Percentiles rank a stretch among this genome's conserved stretches.
Evolutionary conservation across 148 eudicot species (phyloP).

Genomic region (Amaranthus hypochondriacus): DNA sequence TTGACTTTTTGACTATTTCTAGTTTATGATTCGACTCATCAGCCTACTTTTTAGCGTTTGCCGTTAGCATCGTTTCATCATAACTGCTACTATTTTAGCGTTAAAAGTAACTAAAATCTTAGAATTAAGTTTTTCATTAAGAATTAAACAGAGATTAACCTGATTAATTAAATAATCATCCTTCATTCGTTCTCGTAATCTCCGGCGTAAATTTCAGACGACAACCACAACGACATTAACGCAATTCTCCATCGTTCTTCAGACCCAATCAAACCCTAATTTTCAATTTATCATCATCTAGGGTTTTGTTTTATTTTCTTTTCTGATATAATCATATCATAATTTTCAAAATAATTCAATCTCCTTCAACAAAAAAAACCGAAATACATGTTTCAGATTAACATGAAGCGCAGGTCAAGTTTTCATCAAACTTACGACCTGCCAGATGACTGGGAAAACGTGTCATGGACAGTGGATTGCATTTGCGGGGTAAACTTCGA

Average conservation of each 20-base stretch:
- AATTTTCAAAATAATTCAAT: neutral
- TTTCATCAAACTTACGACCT: slow-evolving; percentile 53
- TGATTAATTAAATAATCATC: neutral
- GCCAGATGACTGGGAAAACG: slow-evolving; percentile 88
- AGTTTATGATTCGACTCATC: too few relatives aligned
- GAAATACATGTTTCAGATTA: neutral
- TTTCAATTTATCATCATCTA: neutral
- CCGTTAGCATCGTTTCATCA: too few relatives aligned
- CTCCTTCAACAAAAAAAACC: neutral
- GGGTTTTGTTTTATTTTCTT: slow-evolving; percentile 8
- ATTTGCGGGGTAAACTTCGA: slow-evolving; percentile 85
- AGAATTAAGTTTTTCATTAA: too few relatives aligned
- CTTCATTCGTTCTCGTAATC: neutral
- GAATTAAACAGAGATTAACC: too few relatives aligned
- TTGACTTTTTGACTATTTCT: too few relatives aligned
- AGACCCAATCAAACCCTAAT: neutral
- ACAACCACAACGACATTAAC: neutral
- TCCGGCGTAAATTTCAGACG: neutral
- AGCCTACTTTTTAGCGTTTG: too few relatives aligned
- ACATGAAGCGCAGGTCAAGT: slow-evolving; percentile 74
- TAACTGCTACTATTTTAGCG: too few relatives aligned
- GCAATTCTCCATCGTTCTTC: neutral
- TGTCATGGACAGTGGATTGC: slow-evolving; percentile 96
- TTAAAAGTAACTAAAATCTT: too few relatives aligned
- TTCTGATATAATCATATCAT: neutral